phyloP scores from a whole-genome alignment of 106 monocot species.

The Platanthera zijinensis region DNA sequence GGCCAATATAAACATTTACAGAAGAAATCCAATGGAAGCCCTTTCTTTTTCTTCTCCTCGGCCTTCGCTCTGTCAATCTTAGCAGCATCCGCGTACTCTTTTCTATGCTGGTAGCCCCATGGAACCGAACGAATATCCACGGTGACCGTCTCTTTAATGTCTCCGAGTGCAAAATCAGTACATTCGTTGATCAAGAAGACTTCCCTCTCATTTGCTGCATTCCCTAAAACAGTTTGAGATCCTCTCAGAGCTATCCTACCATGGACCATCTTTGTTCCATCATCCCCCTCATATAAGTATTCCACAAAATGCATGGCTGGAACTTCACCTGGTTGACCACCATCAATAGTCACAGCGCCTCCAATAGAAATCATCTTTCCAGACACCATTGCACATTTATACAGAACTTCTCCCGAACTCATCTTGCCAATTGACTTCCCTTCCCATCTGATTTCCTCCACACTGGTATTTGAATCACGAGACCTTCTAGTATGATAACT shows the following conservation, averaged over 20 bases:
- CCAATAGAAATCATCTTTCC: slow-evolving; percentile 47
- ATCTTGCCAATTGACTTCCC: slow-evolving; percentile 36
- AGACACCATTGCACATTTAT: slow-evolving; percentile 48
- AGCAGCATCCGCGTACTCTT: slow-evolving; percentile 43
- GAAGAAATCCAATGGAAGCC: slow-evolving; percentile 56
- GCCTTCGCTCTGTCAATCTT: slow-evolving; percentile 53
- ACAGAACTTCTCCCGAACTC: slow-evolving; percentile 58
- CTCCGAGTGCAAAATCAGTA: slow-evolving; percentile 59
- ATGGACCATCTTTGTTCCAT: slow-evolving; percentile 75
- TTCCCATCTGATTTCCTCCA: slow-evolving; percentile 57
- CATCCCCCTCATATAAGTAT: slow-evolving; percentile 65
- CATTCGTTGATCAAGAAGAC: slow-evolving; percentile 83
- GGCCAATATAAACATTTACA: slow-evolving; percentile 94
- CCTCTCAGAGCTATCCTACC: slow-evolving; percentile 64
- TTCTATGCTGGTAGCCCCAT: slow-evolving; percentile 76
- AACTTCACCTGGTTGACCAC: slow-evolving; percentile 32
- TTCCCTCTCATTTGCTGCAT: slow-evolving; percentile 90
- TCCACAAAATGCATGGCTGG: slow-evolving; percentile 51
- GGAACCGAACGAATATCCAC: slow-evolving; percentile 44
- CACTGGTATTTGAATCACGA: slow-evolving; percentile 17
- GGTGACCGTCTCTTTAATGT: slow-evolving; percentile 56
- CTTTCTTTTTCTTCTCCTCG: slow-evolving; percentile 87
- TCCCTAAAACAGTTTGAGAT: slow-evolving; percentile 69
- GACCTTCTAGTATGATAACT: slow-evolving; percentile 15
- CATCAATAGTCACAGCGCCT: slow-evolving; percentile 41